A percentile compares a stretch with the other conserved stretches of the same genome.
These are phyloP conservation scores for Carpinus fangiana DNA, from an alignment of 306 rosid species.

Conservation along the genomic window DNA sequence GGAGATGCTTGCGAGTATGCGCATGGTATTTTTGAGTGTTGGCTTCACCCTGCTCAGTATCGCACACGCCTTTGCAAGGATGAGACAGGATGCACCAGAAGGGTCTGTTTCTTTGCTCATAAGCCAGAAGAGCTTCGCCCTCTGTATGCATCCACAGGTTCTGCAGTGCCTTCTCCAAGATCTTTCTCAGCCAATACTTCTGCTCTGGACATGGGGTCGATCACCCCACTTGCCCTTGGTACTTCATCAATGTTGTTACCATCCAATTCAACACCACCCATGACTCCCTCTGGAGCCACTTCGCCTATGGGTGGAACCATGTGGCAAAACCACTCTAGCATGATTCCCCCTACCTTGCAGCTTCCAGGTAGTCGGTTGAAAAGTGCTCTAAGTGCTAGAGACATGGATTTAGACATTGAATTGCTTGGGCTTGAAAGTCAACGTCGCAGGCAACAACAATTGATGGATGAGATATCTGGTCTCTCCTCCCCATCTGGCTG, in stretches of 20 bases:
- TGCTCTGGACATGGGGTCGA: slow-evolving; percentile 52
- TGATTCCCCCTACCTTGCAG: slow-evolving; percentile 59
- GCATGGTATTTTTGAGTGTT: slow-evolving; percentile 87
- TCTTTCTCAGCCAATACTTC: slow-evolving; percentile 40
- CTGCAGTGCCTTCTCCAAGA: slow-evolving; percentile 81
- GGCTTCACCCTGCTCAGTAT: slow-evolving; percentile 97
- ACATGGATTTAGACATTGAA: slow-evolving; percentile 48
- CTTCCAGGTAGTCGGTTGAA: slow-evolving; percentile 63
- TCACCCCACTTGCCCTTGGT: slow-evolving; percentile 47
- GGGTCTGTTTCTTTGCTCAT: slow-evolving; percentile 93
- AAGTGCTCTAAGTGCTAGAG: slow-evolving; percentile 53
- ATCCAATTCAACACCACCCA: slow-evolving; percentile 49
- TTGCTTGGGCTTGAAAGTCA: slow-evolving; percentile 47
- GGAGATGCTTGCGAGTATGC: slow-evolving; percentile 88
- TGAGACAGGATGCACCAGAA: slow-evolving; percentile 63
- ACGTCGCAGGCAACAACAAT: slow-evolving; percentile 48
- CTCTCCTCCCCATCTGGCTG: slow-evolving; percentile 59
- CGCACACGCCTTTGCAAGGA: slow-evolving; percentile 91
- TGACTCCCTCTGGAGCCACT: slow-evolving; percentile 61
- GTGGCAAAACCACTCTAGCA: slow-evolving; percentile 56
- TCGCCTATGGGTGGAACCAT: slow-evolving; percentile 50
- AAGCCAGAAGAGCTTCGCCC: slow-evolving; percentile 84
- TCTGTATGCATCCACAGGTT: slow-evolving; percentile 78
- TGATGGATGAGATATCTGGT: slow-evolving; percentile 55
- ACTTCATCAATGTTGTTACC: slow-evolving; percentile 56